Percentiles rank a stretch among this genome's conserved stretches.
Evolutionary conservation across 2,329 filamentous ascomycete genomes (phyloP).

Genomic region (Fusarium hostae): DNA sequence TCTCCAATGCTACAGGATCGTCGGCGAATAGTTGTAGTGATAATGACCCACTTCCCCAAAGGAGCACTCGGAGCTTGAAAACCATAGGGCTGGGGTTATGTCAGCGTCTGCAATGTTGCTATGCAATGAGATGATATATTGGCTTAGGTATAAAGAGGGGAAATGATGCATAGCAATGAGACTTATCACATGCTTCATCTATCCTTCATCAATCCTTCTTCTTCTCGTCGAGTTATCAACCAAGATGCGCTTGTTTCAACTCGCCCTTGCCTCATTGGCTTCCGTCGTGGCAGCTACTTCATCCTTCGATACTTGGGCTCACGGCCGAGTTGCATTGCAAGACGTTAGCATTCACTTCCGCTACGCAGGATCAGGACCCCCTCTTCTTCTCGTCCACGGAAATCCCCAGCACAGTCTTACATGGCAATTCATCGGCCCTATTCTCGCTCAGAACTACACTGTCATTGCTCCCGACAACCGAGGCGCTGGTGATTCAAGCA

Average conservation of each 20-base stretch:
- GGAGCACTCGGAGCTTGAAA: conserved; percentile 24
- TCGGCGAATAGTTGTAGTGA: background rate
- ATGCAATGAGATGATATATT: too few species aligned
- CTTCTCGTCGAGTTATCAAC: too few species aligned
- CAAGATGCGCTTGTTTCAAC: conserved; percentile 1
- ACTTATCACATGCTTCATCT: fast-evolving
- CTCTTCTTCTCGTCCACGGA: conserved; percentile 55
- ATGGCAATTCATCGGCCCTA: conserved; percentile 53
- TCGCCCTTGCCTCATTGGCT: conserved; percentile 5
- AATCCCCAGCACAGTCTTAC: conserved; percentile 55
- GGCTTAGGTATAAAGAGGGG: background rate
- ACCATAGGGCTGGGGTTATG: background rate
- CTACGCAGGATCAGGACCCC: conserved; percentile 54
- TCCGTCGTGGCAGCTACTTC: background rate
- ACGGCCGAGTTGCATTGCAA: conserved; percentile 50
- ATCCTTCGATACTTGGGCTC: conserved; percentile 54
- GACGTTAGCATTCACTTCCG: conserved; percentile 57
- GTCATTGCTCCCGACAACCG: conserved; percentile 57
- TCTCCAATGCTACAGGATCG: background rate
- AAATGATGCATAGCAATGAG: fast-evolving
- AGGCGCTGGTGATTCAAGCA: conserved; percentile 54
- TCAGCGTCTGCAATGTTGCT: background rate
- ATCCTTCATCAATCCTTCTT: too few species aligned
- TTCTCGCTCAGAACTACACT: conserved; percentile 56
- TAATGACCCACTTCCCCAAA: background rate